Percentiles rank a stretch among this genome's conserved stretches.
Evolutionary conservation across 2,329 filamentous ascomycete genomes (phyloP).

Genomic region (Chrysoporthe puriensis): DNA sequence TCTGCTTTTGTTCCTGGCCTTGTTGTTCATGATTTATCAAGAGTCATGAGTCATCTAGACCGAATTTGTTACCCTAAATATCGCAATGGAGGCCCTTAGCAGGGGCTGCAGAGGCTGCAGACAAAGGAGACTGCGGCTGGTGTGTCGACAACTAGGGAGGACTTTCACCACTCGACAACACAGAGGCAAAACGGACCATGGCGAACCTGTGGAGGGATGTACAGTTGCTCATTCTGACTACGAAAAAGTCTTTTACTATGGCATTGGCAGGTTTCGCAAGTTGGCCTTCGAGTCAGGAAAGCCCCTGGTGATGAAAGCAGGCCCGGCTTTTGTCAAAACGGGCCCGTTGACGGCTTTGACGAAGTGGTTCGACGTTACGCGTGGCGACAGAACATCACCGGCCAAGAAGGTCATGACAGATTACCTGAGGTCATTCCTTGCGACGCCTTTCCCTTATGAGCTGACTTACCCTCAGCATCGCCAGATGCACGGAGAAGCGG

Average conservation of each 20-base stretch:
- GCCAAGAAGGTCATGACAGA: conserved; percentile 8
- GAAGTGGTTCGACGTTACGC: conserved; percentile 22
- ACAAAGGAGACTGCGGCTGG: neutral
- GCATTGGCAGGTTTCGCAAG: neutral
- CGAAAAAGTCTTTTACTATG: neutral
- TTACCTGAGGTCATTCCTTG: conserved; percentile 16
- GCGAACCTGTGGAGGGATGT: neutral
- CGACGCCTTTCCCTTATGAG: conserved; percentile 22
- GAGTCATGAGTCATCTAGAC: neutral
- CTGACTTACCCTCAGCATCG: conserved; percentile 24
- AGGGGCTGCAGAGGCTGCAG: conserved; percentile 7
- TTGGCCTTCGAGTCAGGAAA: conserved; percentile 13
- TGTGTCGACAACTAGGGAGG: neutral
- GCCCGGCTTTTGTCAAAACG: neutral
- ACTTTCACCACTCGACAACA: neutral
- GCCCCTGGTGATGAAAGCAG: conserved; percentile 23
- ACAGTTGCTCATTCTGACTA: conserved; percentile 6
- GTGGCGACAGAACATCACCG: neutral
- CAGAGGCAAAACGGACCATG: neutral
- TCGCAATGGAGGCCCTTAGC: neutral
- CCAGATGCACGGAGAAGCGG: neutral
- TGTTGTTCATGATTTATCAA: neutral
- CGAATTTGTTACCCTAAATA: neutral
- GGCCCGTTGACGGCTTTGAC: conserved; percentile 15
- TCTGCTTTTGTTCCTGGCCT: neutral